Percentiles rank a stretch among this genome's conserved stretches.
Evolutionary conservation across 441 rosid genomes (phyloP).

Genomic region (Geranium incanum): DNA sequence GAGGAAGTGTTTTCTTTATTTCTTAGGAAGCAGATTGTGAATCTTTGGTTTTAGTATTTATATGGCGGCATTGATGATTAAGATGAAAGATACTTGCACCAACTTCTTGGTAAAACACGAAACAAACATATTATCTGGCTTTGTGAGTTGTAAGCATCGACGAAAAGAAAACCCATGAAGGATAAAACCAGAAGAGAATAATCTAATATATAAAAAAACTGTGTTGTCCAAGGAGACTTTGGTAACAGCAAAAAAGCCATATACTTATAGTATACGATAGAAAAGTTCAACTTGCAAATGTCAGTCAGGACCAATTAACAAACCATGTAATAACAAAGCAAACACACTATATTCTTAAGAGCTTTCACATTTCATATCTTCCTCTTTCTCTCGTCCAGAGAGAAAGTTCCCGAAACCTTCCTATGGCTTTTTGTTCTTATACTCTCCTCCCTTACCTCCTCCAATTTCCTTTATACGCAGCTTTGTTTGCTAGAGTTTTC

Average conservation of each 20-base stretch:
- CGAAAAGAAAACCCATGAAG: neutral
- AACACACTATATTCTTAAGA: constrained; percentile 6
- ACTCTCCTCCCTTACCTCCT: constrained; percentile 15
- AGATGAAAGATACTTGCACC: neutral
- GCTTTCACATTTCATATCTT: constrained; percentile 11
- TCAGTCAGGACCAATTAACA: constrained; percentile 10
- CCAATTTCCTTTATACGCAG: constrained; percentile 19
- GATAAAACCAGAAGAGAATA: constrained; percentile 13
- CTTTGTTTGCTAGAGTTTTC: constrained; percentile 15
- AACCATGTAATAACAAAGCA: constrained; percentile 26
- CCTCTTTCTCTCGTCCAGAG: constrained; percentile 5
- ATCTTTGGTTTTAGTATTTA: neutral
- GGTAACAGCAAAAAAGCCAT: constrained; percentile 17
- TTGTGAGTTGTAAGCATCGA: constrained; percentile 31
- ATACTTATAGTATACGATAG: neutral
- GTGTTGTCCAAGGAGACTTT: constrained; percentile 16
- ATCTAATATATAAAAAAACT: neutral
- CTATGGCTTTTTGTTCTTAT: constrained; percentile 22
- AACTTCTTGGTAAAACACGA: neutral
- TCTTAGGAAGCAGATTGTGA: too few species aligned
- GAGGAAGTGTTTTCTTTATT: too few species aligned
- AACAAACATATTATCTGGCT: constrained; percentile 3
- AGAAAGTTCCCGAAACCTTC: constrained; percentile 5
- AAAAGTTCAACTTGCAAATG: constrained; percentile 15
- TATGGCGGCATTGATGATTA: neutral